phyloP scores from a whole-genome alignment of 331 rosid genomes.

The Pyrus hybrid region DNA sequence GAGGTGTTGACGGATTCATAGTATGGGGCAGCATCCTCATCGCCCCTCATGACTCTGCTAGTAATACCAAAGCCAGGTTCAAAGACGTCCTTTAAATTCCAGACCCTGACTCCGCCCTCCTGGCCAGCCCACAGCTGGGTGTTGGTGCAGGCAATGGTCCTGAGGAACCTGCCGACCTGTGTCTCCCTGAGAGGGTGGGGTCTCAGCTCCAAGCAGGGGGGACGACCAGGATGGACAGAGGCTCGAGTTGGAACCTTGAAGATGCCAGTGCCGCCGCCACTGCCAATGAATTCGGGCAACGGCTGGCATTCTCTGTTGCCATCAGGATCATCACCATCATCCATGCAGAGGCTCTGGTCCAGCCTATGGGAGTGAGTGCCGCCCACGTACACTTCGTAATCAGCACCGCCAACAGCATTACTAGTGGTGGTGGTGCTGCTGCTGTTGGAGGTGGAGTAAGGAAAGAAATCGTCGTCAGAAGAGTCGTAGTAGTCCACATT shows the following conservation, averaged over 20 bases:
- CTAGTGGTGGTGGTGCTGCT: not conserved
- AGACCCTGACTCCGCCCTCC: constrained; percentile 82
- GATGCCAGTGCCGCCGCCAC: constrained; percentile 55
- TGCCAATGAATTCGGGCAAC: constrained; percentile 69
- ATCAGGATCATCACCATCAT: constrained; percentile 12
- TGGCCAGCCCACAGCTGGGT: constrained; percentile 92
- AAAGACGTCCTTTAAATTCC: constrained; percentile 52
- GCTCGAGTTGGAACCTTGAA: constrained; percentile 73
- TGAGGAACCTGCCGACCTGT: constrained; percentile 74
- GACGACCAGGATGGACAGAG: constrained; percentile 78
- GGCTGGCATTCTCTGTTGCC: constrained; percentile 23
- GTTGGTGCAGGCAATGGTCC: constrained; percentile 84
- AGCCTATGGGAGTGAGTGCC: constrained; percentile 24
- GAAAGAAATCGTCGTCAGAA: constrained; percentile 62
- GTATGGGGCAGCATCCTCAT: constrained; percentile 90
- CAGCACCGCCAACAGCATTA: not conserved
- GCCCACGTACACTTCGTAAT: constrained; percentile 11
- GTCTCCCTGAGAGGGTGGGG: constrained; percentile 96
- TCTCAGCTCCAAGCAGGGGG: constrained; percentile 87
- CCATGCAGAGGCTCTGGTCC: constrained; percentile 33
- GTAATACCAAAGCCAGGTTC: constrained; percentile 64
- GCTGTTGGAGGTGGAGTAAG: constrained; percentile 31
- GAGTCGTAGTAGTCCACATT: constrained; percentile 27
- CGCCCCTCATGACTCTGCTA: constrained; percentile 79
- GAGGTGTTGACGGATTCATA: constrained; percentile 63